Evolutionary conservation across 169 alveolate genomes (phyloP), one percentile per base, ranked within the genome.

Genomic region (Eimeria praecox): DNA sequence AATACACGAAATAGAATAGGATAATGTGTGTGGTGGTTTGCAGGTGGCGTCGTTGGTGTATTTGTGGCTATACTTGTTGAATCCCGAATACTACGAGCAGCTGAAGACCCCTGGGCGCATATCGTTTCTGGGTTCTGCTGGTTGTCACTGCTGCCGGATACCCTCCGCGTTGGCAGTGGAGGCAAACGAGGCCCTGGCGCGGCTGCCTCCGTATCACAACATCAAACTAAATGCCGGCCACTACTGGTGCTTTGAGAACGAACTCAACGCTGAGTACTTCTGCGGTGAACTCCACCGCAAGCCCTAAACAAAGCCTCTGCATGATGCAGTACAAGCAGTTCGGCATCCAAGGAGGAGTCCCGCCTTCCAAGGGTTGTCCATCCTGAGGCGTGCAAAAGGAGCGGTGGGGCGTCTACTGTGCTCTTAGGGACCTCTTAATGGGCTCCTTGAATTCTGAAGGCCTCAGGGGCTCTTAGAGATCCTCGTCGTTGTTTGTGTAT

Each of bases 181-280:
- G 83, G 2, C 27, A 5, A 71, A 52, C 83, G 83, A 71, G 83
- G 83, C 54, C n/a, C 38, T 71, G 0, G 1, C 38, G 14, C 54
- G 62, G 20, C 56, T 42, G 62, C 16, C 62, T 35, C 44, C 88
- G 3, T 16, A 35, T 30, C 62, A 40, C 62, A 42, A 9, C 42
- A 42, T 78, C 42, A 78, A 49, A 40, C 42, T 78, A 9, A 78
- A 46, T 18, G 66, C 64, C 1, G 88, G 88, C 66, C 88, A 78
- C 66, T 78, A 44, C 38, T 78, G 88, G 88, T 78, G 88, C 44
- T 78, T 78, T n/a, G 88, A 44, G 88, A 78, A 78, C 14, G 42
- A 78, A 44, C 64, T 42, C 66, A 40, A 42, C 38, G 88, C 88
- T 6, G 88, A 78, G 6, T 78, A 44, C 88, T 46, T 44, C 46